Evolutionary conservation across 441 rosid genomes (phyloP).

Genomic region (Lagerstroemia fauriei): DNA sequence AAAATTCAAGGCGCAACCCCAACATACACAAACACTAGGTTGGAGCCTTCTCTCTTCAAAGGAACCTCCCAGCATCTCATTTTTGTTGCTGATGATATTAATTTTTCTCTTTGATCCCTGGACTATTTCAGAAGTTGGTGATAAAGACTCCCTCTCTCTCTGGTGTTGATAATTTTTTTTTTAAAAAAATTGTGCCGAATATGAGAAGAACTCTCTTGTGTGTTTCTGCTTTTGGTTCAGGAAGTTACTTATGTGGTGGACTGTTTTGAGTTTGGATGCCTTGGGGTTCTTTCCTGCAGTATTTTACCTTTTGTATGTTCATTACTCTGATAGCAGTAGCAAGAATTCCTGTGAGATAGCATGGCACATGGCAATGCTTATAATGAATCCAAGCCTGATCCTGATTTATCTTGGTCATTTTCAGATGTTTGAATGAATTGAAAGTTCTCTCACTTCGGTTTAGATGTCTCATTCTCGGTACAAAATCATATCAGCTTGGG

Average conservation of each 20-base stretch:
- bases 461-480: conserved; percentile 48
- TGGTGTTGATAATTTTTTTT: no score
- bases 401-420: conserved; percentile 90
- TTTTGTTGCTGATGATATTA: background rate
- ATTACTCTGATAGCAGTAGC: conserved; percentile 35
- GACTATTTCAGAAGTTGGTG: background rate
- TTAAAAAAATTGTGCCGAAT: no score
- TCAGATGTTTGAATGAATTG: conserved; percentile 53
- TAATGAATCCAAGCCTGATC: conserved; percentile 74
- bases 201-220: background rate
- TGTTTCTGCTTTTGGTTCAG: conserved; percentile 42
- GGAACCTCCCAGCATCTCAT: background rate
- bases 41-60: background rate
- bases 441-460: conserved; percentile 18
- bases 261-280: conserved; percentile 73
- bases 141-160: no score
- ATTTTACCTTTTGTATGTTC: conserved; percentile 57
- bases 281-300: conserved; percentile 75
- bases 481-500: conserved; percentile 92
- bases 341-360: conserved; percentile 43
- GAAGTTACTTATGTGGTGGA: conserved; percentile 83
- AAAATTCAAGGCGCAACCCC: no score
- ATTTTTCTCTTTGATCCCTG: background rate
- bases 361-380: conserved; percentile 69
- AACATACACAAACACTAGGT: background rate